Percentiles rank a stretch among this genome's conserved stretches.
Evolutionary conservation across 176 grass and related monocot genomes (phyloP).

Genomic region (Triticum timopheevii): DNA sequence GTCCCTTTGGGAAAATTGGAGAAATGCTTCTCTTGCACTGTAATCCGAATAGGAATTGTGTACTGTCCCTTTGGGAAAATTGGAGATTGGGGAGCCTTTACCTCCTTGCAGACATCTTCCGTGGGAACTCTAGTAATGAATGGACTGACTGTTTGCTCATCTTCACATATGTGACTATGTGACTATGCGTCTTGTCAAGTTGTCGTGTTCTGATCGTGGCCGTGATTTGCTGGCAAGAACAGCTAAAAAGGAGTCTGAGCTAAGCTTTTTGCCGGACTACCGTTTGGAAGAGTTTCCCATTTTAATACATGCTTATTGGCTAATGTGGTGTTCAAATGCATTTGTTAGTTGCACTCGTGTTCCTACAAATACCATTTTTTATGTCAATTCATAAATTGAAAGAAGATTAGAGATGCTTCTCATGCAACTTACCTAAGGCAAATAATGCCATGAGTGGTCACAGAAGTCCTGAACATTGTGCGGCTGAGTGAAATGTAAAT

Average conservation of each 20-base stretch:
- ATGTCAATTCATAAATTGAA: neutral
- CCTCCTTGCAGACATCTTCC: neutral
- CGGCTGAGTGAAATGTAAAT: neutral
- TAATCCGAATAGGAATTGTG: neutral
- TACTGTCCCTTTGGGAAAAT: neutral
- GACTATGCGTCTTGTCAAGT: neutral
- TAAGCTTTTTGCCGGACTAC: neutral
- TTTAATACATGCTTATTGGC: neutral
- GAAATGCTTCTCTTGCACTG: neutral
- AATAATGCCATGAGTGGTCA: neutral
- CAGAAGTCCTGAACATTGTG: neutral
- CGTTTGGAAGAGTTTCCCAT: neutral
- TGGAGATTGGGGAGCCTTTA: neutral
- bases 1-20: neutral
- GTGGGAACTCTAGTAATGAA: neutral
- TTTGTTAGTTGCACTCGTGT: neutral
- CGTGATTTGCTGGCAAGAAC: neutral
- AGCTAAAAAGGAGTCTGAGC: neutral
- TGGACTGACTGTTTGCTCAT: neutral
- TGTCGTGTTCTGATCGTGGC: neutral
- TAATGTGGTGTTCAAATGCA: neutral
- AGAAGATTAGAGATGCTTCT: neutral
- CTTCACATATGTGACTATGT: neutral
- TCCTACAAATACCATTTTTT: neutral
- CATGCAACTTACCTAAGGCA: neutral